Conservation (phyloP, 345 rosid species). For the Aethionema arabicum region DNA sequence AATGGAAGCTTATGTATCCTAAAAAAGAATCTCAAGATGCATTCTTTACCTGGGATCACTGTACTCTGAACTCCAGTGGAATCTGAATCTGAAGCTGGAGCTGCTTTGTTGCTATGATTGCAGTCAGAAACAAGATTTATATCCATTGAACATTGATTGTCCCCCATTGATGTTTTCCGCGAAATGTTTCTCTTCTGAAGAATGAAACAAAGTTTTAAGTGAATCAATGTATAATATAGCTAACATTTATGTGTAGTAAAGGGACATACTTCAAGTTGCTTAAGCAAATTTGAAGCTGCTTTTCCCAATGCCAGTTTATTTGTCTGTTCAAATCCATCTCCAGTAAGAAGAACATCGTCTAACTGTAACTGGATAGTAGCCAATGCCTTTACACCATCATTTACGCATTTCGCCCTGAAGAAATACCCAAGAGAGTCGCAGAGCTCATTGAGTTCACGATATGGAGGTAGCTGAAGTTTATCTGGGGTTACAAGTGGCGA, state of each 20-base stretch:
- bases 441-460: constrained; percentile 62
- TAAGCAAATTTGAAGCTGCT: constrained; percentile 77
- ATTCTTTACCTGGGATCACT: constrained; percentile 28
- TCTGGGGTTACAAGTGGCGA: constrained; percentile 84
- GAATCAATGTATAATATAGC: background rate
- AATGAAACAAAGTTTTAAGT: constrained; percentile 15
- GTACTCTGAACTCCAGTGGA: constrained; percentile 22
- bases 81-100: constrained; percentile 24
- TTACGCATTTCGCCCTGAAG: constrained; percentile 42
- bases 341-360: constrained; percentile 57
- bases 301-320: constrained; percentile 74
- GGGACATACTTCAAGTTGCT: constrained; percentile 67
- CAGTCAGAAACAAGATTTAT: constrained; percentile 9
- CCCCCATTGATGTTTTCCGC: constrained; percentile 34
- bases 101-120: constrained; percentile 12
- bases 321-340: constrained; percentile 57
- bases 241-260: constrained; percentile 14
- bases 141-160: constrained; percentile 37
- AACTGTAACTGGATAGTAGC: constrained; percentile 68
- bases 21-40: constrained; percentile 9
- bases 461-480: constrained; percentile 77
- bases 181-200: constrained; percentile 61
- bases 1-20: constrained; percentile 22
- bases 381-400: constrained; percentile 53
- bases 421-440: constrained; percentile 81